phyloP scores from a whole-genome alignment of 2,329 filamentous ascomycete species.

The Neurospora sp. region DNA sequence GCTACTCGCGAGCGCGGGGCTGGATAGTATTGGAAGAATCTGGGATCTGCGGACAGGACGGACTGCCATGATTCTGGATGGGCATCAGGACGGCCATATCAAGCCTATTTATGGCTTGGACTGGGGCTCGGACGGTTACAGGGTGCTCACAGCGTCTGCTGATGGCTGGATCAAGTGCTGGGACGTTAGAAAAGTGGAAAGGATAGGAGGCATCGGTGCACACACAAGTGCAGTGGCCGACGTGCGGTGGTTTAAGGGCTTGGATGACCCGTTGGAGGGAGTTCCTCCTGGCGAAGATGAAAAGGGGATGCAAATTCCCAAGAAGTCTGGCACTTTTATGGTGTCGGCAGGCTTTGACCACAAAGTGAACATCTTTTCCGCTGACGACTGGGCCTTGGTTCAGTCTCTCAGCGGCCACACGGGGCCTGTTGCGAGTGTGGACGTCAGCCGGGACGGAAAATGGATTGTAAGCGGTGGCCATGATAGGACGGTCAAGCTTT shows the following conservation, averaged over 20 bases:
- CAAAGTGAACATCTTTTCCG: conserved; percentile 90
- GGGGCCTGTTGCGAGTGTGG: conserved; percentile 82
- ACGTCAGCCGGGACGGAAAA: conserved; percentile 73
- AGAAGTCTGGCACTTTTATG: conserved; percentile 85
- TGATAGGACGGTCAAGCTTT: conserved; percentile 91
- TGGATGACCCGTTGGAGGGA: conserved; percentile 61
- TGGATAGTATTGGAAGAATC: conserved; percentile 88
- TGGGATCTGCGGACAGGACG: conserved; percentile 91
- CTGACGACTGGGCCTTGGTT: conserved; percentile 87
- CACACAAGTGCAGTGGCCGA: conserved; percentile 89
- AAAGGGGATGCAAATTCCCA: conserved; percentile 58
- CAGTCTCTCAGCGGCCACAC: conserved; percentile 86
- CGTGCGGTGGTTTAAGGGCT: conserved; percentile 84
- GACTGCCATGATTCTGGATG: conserved; percentile 91
- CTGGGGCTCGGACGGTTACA: conserved; percentile 84
- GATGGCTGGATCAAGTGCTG: conserved; percentile 98
- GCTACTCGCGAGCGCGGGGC: conserved; percentile 78
- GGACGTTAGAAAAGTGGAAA: conserved; percentile 85
- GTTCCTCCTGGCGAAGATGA: conserved; percentile 50
- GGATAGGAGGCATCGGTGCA: conserved; percentile 76
- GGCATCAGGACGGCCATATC: conserved; percentile 70
- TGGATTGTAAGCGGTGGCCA: conserved; percentile 95
- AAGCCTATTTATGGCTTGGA: conserved; percentile 88
- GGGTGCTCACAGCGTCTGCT: conserved; percentile 84
- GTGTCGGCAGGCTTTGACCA: conserved; percentile 87